A percentile compares a stretch with the other conserved stretches of the same genome.
Evolutionary conservation across 1,139 yeast species (phyloP).

Genomic region (Sugiyamaella xylanicola): DNA sequence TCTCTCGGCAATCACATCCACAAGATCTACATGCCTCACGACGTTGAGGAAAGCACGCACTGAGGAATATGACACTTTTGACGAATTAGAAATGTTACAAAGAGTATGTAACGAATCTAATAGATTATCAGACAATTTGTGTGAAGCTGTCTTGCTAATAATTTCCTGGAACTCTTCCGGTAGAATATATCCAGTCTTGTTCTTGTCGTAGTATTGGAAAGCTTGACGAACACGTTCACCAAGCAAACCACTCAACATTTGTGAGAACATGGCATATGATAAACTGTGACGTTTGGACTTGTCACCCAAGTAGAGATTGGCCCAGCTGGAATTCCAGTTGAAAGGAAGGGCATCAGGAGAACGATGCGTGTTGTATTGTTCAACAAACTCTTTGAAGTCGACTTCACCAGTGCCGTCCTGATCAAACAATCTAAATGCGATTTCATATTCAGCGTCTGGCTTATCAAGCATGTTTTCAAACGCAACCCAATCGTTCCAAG

Average conservation of each 20-base stretch:
- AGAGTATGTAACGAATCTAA: conserved; percentile 45
- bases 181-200: conserved; percentile 45
- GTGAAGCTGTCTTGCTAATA: conserved; percentile 45
- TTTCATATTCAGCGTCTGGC: conserved; percentile 54
- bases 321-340: conserved; percentile 50
- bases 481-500: conserved; percentile 46
- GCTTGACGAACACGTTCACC: conserved; percentile 53
- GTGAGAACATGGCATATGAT: conserved; percentile 48
- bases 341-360: conserved; percentile 45
- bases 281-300: conserved; percentile 44
- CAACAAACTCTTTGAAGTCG: conserved; percentile 45
- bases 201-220: conserved; percentile 44
- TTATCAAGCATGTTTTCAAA: conserved; percentile 45
- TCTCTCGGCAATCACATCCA: conserved; percentile 44
- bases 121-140: conserved; percentile 47
- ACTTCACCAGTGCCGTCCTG: conserved; percentile 45
- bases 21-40: conserved; percentile 47
- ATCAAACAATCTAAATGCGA: conserved; percentile 49
- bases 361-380: conserved; percentile 42
- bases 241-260: conserved; percentile 48
- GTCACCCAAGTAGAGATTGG: conserved; percentile 46
- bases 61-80: conserved; percentile 47
- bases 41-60: conserved; percentile 50
- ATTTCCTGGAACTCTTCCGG: conserved; percentile 48
- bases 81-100: conserved; percentile 41